Evolutionary conservation across 768 basidiomycete genomes (phyloP).

Genomic region (Butyriboletus loyo): DNA sequence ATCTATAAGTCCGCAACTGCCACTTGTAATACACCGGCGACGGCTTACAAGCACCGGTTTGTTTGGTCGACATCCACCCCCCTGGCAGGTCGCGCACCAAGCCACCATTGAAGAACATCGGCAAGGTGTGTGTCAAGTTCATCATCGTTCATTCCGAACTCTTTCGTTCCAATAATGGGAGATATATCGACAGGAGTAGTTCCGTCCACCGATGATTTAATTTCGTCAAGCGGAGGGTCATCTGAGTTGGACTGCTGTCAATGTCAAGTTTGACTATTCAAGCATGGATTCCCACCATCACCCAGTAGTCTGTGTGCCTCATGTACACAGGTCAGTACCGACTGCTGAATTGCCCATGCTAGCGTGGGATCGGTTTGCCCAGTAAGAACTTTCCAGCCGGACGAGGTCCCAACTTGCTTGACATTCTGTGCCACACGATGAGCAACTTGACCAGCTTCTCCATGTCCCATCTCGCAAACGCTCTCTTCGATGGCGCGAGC

Average conservation of each 20-base stretch:
- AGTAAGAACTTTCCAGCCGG: too few species aligned
- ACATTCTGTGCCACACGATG: slow-evolving; percentile 4
- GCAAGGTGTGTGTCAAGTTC: slow-evolving; percentile 53
- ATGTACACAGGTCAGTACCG: slow-evolving; percentile 16
- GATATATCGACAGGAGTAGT: slow-evolving; percentile 11
- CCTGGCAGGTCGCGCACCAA: slow-evolving; percentile 59
- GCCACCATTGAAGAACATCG: slow-evolving; percentile 71
- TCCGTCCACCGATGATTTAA: not conserved
- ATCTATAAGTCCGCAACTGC: not conserved
- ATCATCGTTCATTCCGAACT: slow-evolving; percentile 51
- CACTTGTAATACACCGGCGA: not conserved
- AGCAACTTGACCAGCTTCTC: slow-evolving; percentile 3
- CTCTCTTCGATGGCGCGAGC: slow-evolving; percentile 48
- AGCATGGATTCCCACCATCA: slow-evolving; percentile 9
- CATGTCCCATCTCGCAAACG: slow-evolving; percentile 26
- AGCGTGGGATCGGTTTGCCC: slow-evolving; percentile 19
- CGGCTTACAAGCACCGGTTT: slow-evolving; percentile 63
- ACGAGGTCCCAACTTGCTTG: slow-evolving; percentile 4
- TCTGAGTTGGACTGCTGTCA: slow-evolving; percentile 8
- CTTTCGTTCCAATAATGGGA: slow-evolving; percentile 62
- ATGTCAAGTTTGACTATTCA: not conserved
- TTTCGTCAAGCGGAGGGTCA: not conserved
- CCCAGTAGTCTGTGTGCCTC: not conserved
- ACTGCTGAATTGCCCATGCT: slow-evolving; percentile 32
- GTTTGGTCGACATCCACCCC: slow-evolving; percentile 66